phyloP scores from a whole-genome alignment of 2,329 filamentous ascomycete genomes.

The Thelonectria rubi region DNA sequence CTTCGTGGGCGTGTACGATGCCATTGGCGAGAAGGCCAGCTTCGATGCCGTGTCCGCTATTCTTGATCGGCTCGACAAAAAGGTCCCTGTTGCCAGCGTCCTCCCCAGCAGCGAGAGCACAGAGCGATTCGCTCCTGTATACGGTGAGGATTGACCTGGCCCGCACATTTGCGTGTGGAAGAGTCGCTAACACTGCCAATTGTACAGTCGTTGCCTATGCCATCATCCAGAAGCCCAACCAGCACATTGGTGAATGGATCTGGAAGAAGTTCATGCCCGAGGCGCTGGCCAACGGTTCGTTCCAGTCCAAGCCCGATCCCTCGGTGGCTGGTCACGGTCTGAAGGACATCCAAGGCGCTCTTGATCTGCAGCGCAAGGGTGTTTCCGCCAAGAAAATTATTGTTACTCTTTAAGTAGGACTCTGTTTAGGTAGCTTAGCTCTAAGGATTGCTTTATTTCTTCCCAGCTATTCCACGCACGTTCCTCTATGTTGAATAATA shows the following conservation, averaged over 20 bases:
- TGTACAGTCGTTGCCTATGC: background rate
- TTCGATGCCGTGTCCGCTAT: background rate
- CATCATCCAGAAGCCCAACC: constrained; percentile 1
- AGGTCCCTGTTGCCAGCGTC: background rate
- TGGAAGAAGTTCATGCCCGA: constrained; percentile 40
- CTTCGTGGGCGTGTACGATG: background rate
- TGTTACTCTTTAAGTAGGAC: constrained; percentile 29
- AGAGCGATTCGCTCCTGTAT: background rate
- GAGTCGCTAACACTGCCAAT: background rate
- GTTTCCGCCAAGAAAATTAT: constrained; percentile 53
- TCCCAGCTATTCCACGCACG: background rate
- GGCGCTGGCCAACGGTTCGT: constrained; percentile 40
- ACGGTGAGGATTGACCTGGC: background rate
- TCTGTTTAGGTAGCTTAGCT: background rate
- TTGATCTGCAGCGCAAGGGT: constrained; percentile 43
- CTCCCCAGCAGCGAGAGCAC: background rate
- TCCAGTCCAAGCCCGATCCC: constrained; percentile 39
- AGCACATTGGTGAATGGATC: constrained; percentile 19
- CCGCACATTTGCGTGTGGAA: background rate
- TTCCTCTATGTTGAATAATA: background rate
- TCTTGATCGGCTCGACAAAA: background rate
- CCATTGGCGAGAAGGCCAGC: background rate
- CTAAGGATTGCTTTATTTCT: background rate
- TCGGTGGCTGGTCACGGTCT: constrained; percentile 43
- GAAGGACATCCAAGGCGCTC: constrained; percentile 42